Evolutionary conservation across 164 flowering plant species (phyloP).

Genomic region (Cinnamomum micranthum): DNA sequence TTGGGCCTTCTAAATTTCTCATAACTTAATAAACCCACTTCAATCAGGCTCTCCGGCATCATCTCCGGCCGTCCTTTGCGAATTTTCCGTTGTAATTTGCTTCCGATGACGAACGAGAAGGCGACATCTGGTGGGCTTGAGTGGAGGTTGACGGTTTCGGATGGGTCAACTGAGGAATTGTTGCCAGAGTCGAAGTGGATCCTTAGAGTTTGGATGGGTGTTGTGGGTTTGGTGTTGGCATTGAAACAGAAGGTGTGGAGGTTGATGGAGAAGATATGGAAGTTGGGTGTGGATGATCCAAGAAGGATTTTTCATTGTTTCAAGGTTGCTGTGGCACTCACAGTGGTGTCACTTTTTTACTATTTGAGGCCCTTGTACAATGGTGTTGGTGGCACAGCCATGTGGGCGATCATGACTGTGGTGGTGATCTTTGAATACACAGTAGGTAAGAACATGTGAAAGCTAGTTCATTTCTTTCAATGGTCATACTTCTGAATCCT

Average conservation of each 20-base stretch:
- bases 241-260: slow-evolving; percentile 22
- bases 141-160: slow-evolving; percentile 43
- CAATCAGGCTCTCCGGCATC: not conserved
- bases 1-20: not conserved
- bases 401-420: slow-evolving; percentile 90
- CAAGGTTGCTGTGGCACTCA: slow-evolving; percentile 70
- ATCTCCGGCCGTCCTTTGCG: not conserved
- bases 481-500: too few species aligned
- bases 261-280: slow-evolving; percentile 50
- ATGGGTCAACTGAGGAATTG: slow-evolving; percentile 36
- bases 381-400: slow-evolving; percentile 75
- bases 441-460: slow-evolving; percentile 44
- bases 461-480: too few species aligned
- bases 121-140: slow-evolving; percentile 29
- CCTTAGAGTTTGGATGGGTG: slow-evolving; percentile 21
- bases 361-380: slow-evolving; percentile 71
- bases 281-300: slow-evolving; percentile 48
- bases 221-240: slow-evolving; percentile 24
- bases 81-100: not conserved
- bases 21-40: not conserved
- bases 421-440: slow-evolving; percentile 73
- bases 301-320: slow-evolving; percentile 58
- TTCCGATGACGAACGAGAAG: slow-evolving; percentile 22
- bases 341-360: slow-evolving; percentile 67
- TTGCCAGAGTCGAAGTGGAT: slow-evolving; percentile 25